These are phyloP conservation scores for Pyracantha coccinea DNA, from an alignment of 331 rosid species.

Conservation along the genomic window DNA sequence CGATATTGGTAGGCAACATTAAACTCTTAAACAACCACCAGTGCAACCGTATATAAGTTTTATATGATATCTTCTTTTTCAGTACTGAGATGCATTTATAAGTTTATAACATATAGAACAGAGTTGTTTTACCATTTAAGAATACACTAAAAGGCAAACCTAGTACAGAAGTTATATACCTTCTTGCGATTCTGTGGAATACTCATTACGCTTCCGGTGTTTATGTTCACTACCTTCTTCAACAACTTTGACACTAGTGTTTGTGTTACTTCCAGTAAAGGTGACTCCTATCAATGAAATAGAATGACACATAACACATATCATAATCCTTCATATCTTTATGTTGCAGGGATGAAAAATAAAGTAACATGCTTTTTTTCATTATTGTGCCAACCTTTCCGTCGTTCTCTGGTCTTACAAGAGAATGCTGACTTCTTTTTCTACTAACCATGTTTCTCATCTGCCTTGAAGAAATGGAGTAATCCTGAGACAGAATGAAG, in stretches of 20 bases:
- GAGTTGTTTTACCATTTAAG: neutral
- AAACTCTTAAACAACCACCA: neutral
- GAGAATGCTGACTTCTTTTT: conserved; percentile 46
- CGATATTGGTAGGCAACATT: neutral
- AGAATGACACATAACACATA: conserved; percentile 8
- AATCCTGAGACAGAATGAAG: conserved; percentile 28
- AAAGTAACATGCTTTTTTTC: conserved; percentile 12
- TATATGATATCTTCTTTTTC: neutral
- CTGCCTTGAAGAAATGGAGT: conserved; percentile 67
- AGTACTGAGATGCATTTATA: neutral
- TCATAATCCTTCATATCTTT: neutral
- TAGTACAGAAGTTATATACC: conserved; percentile 29
- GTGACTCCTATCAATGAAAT: conserved; percentile 46
- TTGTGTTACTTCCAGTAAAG: conserved; percentile 44
- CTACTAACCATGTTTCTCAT: conserved; percentile 46
- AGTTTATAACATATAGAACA: neutral
- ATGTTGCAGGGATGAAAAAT: conserved; percentile 8
- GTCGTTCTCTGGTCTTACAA: conserved; percentile 20
- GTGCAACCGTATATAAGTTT: neutral
- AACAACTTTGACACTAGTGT: conserved; percentile 72
- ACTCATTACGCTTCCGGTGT: conserved; percentile 51
- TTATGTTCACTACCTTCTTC: conserved; percentile 56
- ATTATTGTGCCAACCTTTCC: conserved; percentile 29
- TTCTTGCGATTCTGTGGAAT: conserved; percentile 79
- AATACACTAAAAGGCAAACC: conserved; percentile 1